Base-by-base conservation (phyloP, 257 asterid species). In the Lycium ferocissimum region DNA sequence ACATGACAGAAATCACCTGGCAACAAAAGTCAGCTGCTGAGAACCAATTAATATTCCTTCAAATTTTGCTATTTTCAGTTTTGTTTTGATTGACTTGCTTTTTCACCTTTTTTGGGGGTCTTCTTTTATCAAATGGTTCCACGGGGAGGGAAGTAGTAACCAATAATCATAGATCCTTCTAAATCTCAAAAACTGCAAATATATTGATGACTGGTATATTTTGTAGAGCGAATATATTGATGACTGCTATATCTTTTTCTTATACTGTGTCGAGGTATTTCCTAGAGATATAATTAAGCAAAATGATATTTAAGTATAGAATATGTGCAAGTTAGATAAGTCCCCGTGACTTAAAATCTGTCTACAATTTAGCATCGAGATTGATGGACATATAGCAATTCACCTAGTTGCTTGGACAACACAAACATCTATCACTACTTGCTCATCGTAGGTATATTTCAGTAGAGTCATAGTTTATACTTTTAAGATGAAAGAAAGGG, bases 1-100 rank as follows among this genome's bases (percentile, higher is more conserved):
- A 97, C 99, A 97, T 97, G 94, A 92, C 95, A 93, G 98, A 97
- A 87, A 95, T 91, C 80, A 97, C 99, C 99, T 97, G 93, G 33
- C 86, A 89, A 11, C 71, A 17, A 84, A 76, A 56, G 13, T 85
- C 79, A 61, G 22, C 79, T 71, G 59, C 69, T 88, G 66, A 89
- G 87, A 72, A 76, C 47, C 61, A 76, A 13, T 26, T 51, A 22
- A 37, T 26, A 7, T 53, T 76, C 63, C 82, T 53, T 76, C 15
- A 53, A 45, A 11, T 49, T 12, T 33, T 13, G 47, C 26, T 53
- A 75, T 20, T 75, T 75, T 22, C 38, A 9, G 38, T 70, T 61
- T 65, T 12, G 18, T 40, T 72, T 53, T 26, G 22, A 53, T 78
- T 14, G 45, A 53, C 26, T 78, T 53, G 47, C 82, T 26, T 26